phyloP scores from a whole-genome alignment of 164 flowering plant species.

The Chimonanthus praecox region DNA sequence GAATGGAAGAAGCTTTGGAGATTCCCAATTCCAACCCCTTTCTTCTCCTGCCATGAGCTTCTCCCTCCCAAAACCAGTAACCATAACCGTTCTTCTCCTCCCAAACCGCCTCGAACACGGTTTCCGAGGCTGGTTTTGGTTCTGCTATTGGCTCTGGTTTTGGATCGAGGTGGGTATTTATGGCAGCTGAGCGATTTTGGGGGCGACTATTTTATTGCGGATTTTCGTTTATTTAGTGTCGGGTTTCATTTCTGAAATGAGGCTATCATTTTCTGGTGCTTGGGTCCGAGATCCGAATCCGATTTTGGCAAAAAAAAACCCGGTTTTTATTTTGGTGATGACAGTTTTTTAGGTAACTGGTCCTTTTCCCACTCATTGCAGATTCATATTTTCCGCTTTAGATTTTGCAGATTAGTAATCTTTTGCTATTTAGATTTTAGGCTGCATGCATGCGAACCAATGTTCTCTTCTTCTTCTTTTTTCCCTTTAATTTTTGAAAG shows the following conservation, averaged over 20 bases:
- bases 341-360: constrained; percentile 10
- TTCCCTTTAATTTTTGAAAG: too few relatives aligned
- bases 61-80: constrained; percentile 4
- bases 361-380: constrained; percentile 13
- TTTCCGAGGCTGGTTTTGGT: constrained; percentile 6
- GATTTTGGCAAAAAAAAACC: background rate
- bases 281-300: constrained; percentile 24
- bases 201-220: background rate
- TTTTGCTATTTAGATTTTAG: background rate
- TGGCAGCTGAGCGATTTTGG: too few relatives aligned
- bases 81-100: background rate
- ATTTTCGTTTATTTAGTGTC: background rate
- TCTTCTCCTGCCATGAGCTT: constrained; percentile 7
- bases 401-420: constrained; percentile 5
- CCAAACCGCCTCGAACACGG: background rate
- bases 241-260: too few relatives aligned
- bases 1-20: constrained; percentile 4
- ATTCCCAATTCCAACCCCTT: background rate
- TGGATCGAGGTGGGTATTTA: constrained; percentile 6
- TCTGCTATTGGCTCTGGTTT: constrained; percentile 10
- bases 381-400: constrained; percentile 1
- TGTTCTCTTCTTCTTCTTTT: too few relatives aligned
- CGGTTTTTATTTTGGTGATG: constrained; percentile 10
- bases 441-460: too few relatives aligned
- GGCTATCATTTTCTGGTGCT: background rate